Conservation (phyloP, 2,329 filamentous ascomycete genomes). For the Exserohilum rostratum region DNA sequence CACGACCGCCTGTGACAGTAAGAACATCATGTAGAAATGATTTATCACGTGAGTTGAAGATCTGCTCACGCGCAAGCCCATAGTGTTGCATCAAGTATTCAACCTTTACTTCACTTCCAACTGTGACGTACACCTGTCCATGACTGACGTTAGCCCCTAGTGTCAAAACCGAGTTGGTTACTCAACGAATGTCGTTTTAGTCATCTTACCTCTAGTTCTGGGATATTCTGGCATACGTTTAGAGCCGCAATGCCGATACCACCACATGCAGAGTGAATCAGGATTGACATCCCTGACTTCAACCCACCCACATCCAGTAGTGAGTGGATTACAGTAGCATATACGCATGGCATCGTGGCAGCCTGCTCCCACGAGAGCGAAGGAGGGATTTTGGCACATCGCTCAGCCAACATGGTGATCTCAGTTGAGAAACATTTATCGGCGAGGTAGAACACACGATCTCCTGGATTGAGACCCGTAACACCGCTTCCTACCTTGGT, state of each 20-base stretch:
- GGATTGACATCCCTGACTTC: conserved; percentile 15
- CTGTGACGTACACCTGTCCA: conserved; percentile 14
- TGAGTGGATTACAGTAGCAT: conserved; percentile 29
- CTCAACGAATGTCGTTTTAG: too few species aligned
- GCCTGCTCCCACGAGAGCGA: conserved; percentile 33
- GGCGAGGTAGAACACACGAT: background rate
- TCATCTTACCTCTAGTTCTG: background rate
- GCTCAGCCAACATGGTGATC: background rate
- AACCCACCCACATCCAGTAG: conserved; percentile 28
- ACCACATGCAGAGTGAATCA: background rate
- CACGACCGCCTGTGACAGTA: conserved; percentile 20
- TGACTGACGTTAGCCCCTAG: background rate
- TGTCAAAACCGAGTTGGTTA: background rate
- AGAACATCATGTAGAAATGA: conserved; percentile 4
- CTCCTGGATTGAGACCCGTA: background rate
- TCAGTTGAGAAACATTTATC: background rate
- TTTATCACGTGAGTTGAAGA: conserved; percentile 19
- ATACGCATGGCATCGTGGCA: conserved; percentile 31
- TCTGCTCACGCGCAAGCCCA: conserved; percentile 5
- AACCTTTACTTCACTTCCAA: conserved; percentile 31
- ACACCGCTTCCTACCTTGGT: background rate
- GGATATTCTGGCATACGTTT: background rate
- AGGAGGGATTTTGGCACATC: conserved; percentile 27
- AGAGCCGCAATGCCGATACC: background rate
- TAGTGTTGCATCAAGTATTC: conserved; percentile 5